Evolutionary conservation across 2,329 filamentous ascomycete species (phyloP).

Genomic region (Epichloe elymi): DNA sequence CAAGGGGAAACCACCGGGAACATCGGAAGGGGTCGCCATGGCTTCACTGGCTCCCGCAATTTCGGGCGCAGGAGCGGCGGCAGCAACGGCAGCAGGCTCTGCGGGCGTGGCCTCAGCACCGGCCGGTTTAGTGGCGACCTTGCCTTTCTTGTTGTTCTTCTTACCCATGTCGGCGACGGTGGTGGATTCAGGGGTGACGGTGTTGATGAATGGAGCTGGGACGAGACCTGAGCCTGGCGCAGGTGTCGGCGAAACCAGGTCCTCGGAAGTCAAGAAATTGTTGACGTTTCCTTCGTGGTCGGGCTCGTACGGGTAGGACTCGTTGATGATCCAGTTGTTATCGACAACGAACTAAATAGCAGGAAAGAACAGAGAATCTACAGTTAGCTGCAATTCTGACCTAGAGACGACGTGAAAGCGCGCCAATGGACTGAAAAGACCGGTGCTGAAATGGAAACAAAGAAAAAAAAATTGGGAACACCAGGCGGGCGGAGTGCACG

Average conservation of each 20-base stretch:
- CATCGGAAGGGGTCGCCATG: slow-evolving; percentile 20
- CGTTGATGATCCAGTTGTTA: slow-evolving; percentile 77
- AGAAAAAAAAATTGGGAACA: slow-evolving; percentile 4
- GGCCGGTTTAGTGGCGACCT: slow-evolving; percentile 10
- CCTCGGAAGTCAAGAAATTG: slow-evolving; percentile 72
- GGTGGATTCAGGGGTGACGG: slow-evolving; percentile 55
- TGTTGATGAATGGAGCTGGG: slow-evolving; percentile 45
- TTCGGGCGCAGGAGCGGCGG: slow-evolving; percentile 2
- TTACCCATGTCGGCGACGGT: slow-evolving; percentile 49
- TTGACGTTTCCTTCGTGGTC: slow-evolving; percentile 79
- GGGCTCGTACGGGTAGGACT: slow-evolving; percentile 65
- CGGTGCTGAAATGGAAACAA: neutral
- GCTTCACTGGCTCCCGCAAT: slow-evolving; percentile 7
- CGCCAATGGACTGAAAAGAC: slow-evolving; percentile 3
- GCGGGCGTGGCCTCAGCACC: slow-evolving; percentile 6
- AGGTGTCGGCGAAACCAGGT: slow-evolving; percentile 37
- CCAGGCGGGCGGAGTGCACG: slow-evolving; percentile 8
- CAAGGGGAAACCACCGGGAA: slow-evolving; percentile 43
- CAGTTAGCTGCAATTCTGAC: slow-evolving; percentile 7
- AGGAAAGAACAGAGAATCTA: slow-evolving; percentile 6
- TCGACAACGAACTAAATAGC: slow-evolving; percentile 77
- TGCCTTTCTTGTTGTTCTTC: slow-evolving; percentile 39
- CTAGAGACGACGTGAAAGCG: slow-evolving; percentile 2
- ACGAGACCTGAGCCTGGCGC: slow-evolving; percentile 8
- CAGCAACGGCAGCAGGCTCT: neutral